Evolutionary conservation across 2,329 filamentous ascomycete species (phyloP), one percentile per base, ranked within the genome.

Genomic region (Hypoxylon sp.): DNA sequence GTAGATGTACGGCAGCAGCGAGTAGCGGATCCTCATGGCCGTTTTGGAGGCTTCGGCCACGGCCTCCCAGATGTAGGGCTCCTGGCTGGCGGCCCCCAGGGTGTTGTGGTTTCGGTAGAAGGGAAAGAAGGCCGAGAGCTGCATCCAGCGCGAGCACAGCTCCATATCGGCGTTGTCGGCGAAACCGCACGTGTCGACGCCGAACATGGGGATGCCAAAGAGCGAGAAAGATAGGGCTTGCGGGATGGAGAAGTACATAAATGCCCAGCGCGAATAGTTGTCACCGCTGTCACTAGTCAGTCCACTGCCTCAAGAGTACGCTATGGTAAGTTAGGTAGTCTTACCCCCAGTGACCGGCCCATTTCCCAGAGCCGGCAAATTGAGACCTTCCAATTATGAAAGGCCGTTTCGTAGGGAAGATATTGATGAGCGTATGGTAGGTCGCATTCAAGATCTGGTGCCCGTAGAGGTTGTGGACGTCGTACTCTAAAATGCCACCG

Each of bases 341-440:
- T 73, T 67, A 76, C 74, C 74, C 91, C 92, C 92, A 96, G 76
- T 95, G 92, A 1, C 91, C 92, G 1, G 91, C 89, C 79, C 85
- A 90, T 74, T 87, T 87, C 1, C 93, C 92, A 0, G 87, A 87
- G 2, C 92, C 92, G 8, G 91, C 84, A 72, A 94, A 95, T 1
- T 92, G 95, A 39, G 89, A 92, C 15, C 93, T 88, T 0, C 90
- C 91, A 71, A 97, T 93, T 73, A 97, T 91, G 77, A 96, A 92
- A 0, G 93, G 93, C 0, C 93, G 87, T 75, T 91, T 91, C 13
- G 79, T 82, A 0, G 90, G 87, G 62, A 87, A 86, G 17, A 91
- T 81, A 1, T 81, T 75, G 2, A 89, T 79, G 30, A 95, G 85
- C 59, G 87, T 91, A 48, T 89, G 79, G 73, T 93, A 92, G 0